Percentiles rank a stretch among this genome's conserved stretches.
Evolutionary conservation across 1,284 basidiomycete species (phyloP).

Genomic region (Sparassis latifolia): DNA sequence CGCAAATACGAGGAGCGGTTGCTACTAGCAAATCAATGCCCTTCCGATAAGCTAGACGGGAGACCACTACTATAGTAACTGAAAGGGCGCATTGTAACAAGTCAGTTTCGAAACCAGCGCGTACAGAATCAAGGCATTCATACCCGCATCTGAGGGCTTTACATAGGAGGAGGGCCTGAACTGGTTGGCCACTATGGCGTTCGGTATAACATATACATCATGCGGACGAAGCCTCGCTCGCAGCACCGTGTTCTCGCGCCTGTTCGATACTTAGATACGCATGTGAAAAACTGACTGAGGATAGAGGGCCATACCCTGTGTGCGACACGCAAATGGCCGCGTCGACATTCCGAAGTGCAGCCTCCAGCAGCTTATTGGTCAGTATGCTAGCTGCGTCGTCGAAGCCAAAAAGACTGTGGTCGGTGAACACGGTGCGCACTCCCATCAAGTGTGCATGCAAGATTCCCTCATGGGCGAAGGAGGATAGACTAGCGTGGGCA

Average conservation of each 20-base stretch:
- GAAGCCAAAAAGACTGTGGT: constrained; percentile 95
- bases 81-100: not conserved
- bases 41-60: constrained; percentile 94
- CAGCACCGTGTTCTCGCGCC: constrained; percentile 92
- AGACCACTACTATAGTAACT: constrained; percentile 95
- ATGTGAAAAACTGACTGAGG: not conserved
- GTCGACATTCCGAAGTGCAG: constrained; percentile 85
- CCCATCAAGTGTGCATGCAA: constrained; percentile 83
- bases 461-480: constrained; percentile 89
- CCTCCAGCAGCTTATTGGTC: constrained; percentile 92
- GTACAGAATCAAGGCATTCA: constrained; percentile 18
- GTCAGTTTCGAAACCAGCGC: not conserved
- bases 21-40: constrained; percentile 94
- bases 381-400: constrained; percentile 94
- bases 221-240: constrained; percentile 64
- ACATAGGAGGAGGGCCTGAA: constrained; percentile 62
- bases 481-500: constrained; percentile 86
- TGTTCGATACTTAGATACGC: constrained; percentile 19
- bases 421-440: constrained; percentile 89
- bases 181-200: constrained; percentile 84
- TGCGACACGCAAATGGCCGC: constrained; percentile 97
- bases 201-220: constrained; percentile 89
- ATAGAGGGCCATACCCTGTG: constrained; percentile 61
- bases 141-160: constrained; percentile 53
- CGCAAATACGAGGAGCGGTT: constrained; percentile 86